Conservation (phyloP, 495 filamentous ascomycete genomes). For the Daldinia concentrica region DNA sequence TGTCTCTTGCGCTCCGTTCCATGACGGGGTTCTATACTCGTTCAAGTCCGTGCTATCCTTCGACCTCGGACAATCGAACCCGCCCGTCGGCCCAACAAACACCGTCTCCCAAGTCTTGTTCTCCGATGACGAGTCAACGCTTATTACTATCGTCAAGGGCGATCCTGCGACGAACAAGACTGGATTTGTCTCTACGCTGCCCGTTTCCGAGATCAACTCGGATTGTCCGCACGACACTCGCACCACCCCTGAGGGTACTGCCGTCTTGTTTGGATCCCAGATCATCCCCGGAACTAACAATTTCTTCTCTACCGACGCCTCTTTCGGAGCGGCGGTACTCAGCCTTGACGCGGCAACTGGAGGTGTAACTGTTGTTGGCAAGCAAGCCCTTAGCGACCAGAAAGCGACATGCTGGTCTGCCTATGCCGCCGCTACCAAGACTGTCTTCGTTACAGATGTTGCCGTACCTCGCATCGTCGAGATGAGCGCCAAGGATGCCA, state of each 20-base stretch:
- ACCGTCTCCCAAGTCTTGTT: constrained; percentile 66
- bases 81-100: constrained; percentile 63
- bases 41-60: constrained; percentile 57
- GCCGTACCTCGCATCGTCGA: constrained; percentile 62
- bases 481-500: constrained; percentile 55
- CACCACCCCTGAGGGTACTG: constrained; percentile 58
- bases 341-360: constrained; percentile 42
- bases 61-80: constrained; percentile 59
- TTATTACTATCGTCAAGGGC: constrained; percentile 68
- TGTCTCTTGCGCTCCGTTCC: constrained; percentile 61
- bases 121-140: constrained; percentile 58
- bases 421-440: constrained; percentile 51
- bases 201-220: constrained; percentile 18
- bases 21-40: constrained; percentile 48
- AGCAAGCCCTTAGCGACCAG: constrained; percentile 54
- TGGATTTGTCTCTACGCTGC: constrained; percentile 62
- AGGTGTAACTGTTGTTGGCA: constrained; percentile 41
- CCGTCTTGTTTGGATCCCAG: constrained; percentile 64
- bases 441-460: constrained; percentile 65
- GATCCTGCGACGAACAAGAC: constrained; percentile 60
- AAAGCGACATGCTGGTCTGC: constrained; percentile 66
- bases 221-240: constrained; percentile 33
- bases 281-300: constrained; percentile 51
- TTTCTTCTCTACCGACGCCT: constrained; percentile 65
- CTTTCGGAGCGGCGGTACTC: constrained; percentile 61